Conservation (phyloP, 768 basidiomycete species). For the Tulasnella sp. region DNA sequence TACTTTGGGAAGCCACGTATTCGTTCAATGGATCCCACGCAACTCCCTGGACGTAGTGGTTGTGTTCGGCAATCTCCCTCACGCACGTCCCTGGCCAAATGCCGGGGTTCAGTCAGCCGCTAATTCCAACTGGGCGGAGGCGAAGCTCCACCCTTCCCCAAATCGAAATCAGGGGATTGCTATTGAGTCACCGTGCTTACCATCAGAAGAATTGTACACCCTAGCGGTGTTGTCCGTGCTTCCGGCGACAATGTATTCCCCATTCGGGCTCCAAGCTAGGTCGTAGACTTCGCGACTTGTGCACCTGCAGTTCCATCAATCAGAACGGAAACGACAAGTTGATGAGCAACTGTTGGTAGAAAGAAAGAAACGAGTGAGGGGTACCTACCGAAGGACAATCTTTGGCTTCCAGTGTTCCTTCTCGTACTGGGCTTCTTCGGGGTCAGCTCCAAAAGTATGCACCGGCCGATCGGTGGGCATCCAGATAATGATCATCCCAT, state of each 20-base stretch:
- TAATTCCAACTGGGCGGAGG: not conserved
- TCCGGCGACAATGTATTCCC: slow-evolving; percentile 91
- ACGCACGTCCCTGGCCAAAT: slow-evolving; percentile 68
- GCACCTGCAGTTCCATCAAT: slow-evolving; percentile 51
- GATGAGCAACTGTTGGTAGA: not conserved
- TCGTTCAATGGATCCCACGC: slow-evolving; percentile 98
- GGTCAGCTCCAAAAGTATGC: slow-evolving; percentile 75
- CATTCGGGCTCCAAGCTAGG: slow-evolving; percentile 93
- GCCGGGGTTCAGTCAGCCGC: not conserved
- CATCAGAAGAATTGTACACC: slow-evolving; percentile 71
- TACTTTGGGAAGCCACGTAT: slow-evolving; percentile 95
- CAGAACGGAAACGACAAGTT: not conserved
- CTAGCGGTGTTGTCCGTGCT: slow-evolving; percentile 94
- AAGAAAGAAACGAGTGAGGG: not conserved
- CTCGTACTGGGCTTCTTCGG: slow-evolving; percentile 81
- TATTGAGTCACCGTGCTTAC: slow-evolving; percentile 42
- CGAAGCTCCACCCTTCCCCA: not conserved
- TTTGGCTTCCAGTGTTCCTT: slow-evolving; percentile 94
- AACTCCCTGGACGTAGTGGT: slow-evolving; percentile 96
- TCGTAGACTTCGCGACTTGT: slow-evolving; percentile 97
- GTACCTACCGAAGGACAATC: slow-evolving; percentile 71
- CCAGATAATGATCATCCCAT: slow-evolving; percentile 98
- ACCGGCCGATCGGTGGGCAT: slow-evolving; percentile 72
- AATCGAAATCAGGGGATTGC: not conserved
- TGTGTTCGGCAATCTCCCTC: slow-evolving; percentile 87